These are phyloP conservation scores for Marchantia paleacea DNA, from an alignment of 225 moss, liverwort and hornwort genomes.

Conservation along the genomic window DNA sequence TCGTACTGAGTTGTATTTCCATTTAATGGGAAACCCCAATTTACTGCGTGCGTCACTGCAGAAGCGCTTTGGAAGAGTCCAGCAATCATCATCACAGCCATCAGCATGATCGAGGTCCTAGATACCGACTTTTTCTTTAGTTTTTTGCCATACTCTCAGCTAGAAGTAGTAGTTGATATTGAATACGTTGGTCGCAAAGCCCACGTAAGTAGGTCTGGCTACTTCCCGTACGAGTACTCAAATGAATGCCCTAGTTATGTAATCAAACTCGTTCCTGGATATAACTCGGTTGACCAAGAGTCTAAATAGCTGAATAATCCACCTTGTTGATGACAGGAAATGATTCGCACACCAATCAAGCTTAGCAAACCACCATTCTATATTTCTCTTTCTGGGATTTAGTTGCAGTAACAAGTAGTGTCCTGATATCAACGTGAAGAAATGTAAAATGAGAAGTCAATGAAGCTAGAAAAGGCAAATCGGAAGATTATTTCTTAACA, in stretches of 20 bases:
- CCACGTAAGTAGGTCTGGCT: background rate
- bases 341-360: background rate
- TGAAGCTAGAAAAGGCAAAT: no score
- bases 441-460: no score
- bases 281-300: background rate
- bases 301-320: background rate
- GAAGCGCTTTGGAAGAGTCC: constrained; percentile 16
- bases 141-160: no score
- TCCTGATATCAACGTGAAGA: no score
- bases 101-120: background rate
- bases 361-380: background rate
- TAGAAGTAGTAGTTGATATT: background rate
- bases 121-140: background rate
- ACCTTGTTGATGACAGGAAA: background rate
- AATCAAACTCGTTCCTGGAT: background rate
- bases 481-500: no score
- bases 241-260: background rate
- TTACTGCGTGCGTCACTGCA: constrained; percentile 11
- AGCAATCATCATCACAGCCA: constrained; percentile 13
- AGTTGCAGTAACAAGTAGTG: no score
- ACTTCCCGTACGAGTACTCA: background rate
- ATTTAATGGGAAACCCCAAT: constrained; percentile 26
- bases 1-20: constrained; percentile 11
- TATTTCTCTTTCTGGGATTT: background rate
- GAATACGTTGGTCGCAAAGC: background rate